Evolutionary conservation across 2,329 filamentous ascomycete genomes (phyloP).

Genomic region (Metarhizium anisopliae): DNA sequence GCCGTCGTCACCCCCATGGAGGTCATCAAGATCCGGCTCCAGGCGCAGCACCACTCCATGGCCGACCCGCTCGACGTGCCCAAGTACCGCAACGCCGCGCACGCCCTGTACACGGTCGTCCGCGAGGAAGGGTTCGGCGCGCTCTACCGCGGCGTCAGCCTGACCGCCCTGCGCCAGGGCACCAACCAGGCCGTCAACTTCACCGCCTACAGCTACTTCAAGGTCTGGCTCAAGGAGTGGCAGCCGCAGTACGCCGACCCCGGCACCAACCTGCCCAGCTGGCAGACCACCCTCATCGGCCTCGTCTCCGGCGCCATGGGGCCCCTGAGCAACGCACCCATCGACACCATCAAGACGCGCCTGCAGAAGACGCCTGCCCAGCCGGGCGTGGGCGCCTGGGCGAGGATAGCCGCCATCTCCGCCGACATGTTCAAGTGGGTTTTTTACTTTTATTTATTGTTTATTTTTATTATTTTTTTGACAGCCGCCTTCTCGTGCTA

Average conservation of each 20-base stretch:
- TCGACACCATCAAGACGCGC: constrained; percentile 97
- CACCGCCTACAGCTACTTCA: constrained; percentile 93
- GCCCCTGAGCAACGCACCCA: constrained; percentile 90
- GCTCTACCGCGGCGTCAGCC: constrained; percentile 84
- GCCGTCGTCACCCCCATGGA: constrained; percentile 98
- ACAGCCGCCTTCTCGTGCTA: neutral
- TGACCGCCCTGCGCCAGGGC: constrained; percentile 89
- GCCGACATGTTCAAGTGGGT: constrained; percentile 72
- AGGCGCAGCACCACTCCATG: constrained; percentile 97
- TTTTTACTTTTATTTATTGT: neutral
- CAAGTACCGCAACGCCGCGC: constrained; percentile 92
- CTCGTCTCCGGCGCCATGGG: constrained; percentile 91
- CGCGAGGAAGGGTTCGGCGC: constrained; percentile 83
- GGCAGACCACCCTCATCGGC: constrained; percentile 85
- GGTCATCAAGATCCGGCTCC: constrained; percentile 95
- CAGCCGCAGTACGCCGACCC: constrained; percentile 58
- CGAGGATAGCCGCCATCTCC: constrained; percentile 70
- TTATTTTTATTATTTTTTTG: neutral
- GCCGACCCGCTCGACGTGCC: constrained; percentile 92
- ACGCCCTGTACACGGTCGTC: constrained; percentile 76
- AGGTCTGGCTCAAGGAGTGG: constrained; percentile 61
- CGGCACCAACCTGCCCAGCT: constrained; percentile 59
- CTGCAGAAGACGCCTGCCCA: constrained; percentile 83
- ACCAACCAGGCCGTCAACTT: constrained; percentile 99
- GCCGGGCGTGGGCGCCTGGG: constrained; percentile 70